These are phyloP conservation scores for Aspergillus bertholletiae DNA, from an alignment of 495 filamentous ascomycete species.

Conservation along the genomic window DNA sequence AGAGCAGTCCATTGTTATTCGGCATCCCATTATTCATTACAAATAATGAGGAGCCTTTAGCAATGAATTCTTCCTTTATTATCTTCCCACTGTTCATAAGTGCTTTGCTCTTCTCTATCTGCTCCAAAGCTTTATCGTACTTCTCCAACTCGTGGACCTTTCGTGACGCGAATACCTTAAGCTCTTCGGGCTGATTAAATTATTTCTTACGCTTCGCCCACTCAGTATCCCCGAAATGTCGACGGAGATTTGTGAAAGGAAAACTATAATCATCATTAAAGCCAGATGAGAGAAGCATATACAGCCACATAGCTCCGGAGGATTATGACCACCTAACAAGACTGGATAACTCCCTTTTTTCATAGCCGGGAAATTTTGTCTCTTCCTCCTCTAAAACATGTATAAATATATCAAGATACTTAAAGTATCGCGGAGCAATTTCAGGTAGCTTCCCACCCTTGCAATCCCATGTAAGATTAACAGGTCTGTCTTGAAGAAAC, in stretches of 20 bases:
- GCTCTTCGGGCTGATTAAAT: slow-evolving; percentile 15
- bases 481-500: slow-evolving; percentile 27
- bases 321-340: slow-evolving; percentile 27
- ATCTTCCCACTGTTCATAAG: slow-evolving; percentile 24
- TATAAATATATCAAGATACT: slow-evolving; percentile 27
- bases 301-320: slow-evolving; percentile 33
- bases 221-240: slow-evolving; percentile 21
- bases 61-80: slow-evolving; percentile 27
- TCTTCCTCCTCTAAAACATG: slow-evolving; percentile 35
- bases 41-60: no score
- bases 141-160: slow-evolving; percentile 20
- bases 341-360: slow-evolving; percentile 27
- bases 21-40: no score
- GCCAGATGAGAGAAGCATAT: slow-evolving; percentile 29
- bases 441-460: slow-evolving; percentile 17
- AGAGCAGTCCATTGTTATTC: no score
- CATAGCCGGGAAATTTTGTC: slow-evolving; percentile 19
- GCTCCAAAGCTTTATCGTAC: slow-evolving; percentile 29
- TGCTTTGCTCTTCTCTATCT: slow-evolving; percentile 21
- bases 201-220: slow-evolving; percentile 21
- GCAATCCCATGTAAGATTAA: slow-evolving; percentile 26
- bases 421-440: slow-evolving; percentile 24
- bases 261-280: slow-evolving; percentile 28
- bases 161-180: slow-evolving; percentile 14
- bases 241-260: slow-evolving; percentile 28